phyloP scores from a whole-genome alignment of 163 green algal species.

The Picocystis sp. region DNA sequence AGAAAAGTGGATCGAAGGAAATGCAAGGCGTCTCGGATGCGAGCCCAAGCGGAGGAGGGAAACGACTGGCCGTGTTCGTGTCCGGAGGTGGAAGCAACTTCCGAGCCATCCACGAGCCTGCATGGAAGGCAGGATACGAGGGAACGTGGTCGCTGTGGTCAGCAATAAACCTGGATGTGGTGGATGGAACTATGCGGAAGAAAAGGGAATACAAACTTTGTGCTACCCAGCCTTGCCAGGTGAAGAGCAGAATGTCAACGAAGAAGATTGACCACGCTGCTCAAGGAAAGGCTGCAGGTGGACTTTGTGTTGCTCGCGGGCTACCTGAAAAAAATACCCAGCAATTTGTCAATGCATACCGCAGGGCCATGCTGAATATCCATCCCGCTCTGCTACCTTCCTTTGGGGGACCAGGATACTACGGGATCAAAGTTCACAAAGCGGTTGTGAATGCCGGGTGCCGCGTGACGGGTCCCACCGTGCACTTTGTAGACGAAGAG shows the following conservation, averaged over 20 bases:
- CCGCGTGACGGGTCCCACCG: slow-evolving; percentile 49
- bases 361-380: slow-evolving; percentile 85
- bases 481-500: slow-evolving; percentile 96
- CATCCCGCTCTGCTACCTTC: slow-evolving; percentile 87
- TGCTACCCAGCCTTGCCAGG: slow-evolving; percentile 53
- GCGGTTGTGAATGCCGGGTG: slow-evolving; percentile 75
- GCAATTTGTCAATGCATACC: slow-evolving; percentile 22
- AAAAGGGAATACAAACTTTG: slow-evolving; percentile 51
- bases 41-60: too few relatives aligned
- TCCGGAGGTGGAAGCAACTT: slow-evolving; percentile 93
- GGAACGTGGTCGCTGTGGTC: slow-evolving; percentile 54
- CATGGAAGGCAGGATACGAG: slow-evolving; percentile 51
- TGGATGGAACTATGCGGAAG: slow-evolving; percentile 48
- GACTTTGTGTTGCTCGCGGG: slow-evolving; percentile 80
- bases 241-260: too few relatives aligned
- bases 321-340: slow-evolving; percentile 67
- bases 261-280: too few relatives aligned
- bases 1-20: too few relatives aligned
- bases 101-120: slow-evolving; percentile 72
- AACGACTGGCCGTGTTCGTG: slow-evolving; percentile 76
- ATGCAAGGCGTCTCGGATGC: too few relatives aligned
- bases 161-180: slow-evolving; percentile 62
- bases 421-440: slow-evolving; percentile 73
- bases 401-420: slow-evolving; percentile 91
- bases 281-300: slow-evolving; percentile 1